Percentiles rank a stretch among this genome's conserved stretches.
Conservation (phyloP, 2,329 filamentous ascomycete species). For the Venturia aucupariae region DNA sequence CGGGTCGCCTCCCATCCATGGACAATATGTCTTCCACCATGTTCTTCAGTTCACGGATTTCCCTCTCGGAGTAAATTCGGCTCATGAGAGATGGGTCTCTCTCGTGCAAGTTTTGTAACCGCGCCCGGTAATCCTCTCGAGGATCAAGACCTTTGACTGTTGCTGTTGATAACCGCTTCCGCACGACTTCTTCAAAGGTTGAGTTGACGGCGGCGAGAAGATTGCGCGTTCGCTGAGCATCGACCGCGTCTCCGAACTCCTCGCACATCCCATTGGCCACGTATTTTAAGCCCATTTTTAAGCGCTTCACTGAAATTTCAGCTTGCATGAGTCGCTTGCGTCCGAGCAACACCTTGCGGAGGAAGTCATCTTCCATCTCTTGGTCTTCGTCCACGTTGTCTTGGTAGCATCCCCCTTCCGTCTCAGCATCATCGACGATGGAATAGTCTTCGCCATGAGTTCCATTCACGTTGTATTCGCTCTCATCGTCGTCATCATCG, state of each 20-base stretch:
- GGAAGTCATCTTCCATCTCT: conserved; percentile 9
- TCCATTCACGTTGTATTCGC: not conserved
- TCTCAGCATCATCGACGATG: not conserved
- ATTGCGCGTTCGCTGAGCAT: conserved; percentile 31
- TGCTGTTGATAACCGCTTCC: conserved; percentile 11
- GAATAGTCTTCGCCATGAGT: conserved; percentile 7
- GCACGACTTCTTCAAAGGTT: conserved; percentile 18
- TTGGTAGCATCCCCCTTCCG: not conserved
- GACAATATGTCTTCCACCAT: conserved; percentile 13
- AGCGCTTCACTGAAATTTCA: conserved; percentile 11
- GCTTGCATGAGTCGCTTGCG: conserved; percentile 13
- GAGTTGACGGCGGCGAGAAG: conserved; percentile 31
- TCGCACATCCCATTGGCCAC: conserved; percentile 9
- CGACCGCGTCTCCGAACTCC: conserved; percentile 6
- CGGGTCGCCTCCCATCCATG: conserved; percentile 7
- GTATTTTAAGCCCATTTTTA: conserved; percentile 13
- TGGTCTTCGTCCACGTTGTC: conserved; percentile 1
- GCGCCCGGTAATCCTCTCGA: conserved; percentile 6
- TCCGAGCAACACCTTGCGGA: conserved; percentile 7
- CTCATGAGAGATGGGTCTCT: conserved; percentile 1
- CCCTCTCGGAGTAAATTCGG: conserved; percentile 1
- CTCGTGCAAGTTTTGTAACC: not conserved
- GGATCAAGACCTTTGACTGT: not conserved
- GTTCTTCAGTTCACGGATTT: conserved; percentile 10
- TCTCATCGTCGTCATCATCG: conserved; percentile 1